Base-by-base conservation (phyloP, 1,284 basidiomycete species). In the Grifola frondosa region DNA sequence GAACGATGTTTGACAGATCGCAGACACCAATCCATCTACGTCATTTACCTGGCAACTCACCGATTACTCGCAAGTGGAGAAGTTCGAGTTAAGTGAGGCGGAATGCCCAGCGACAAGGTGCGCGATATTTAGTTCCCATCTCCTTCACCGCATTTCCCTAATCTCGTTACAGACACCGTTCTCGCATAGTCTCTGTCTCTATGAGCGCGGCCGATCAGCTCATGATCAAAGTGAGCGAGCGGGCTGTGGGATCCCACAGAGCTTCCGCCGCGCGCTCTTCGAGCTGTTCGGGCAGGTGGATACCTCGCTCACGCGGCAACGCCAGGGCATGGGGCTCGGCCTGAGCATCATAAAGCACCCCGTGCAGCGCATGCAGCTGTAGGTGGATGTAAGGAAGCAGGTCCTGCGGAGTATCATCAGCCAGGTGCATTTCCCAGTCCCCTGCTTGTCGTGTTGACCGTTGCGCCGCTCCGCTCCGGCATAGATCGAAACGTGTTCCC, bases 31-130 rank as follows among this genome's bases (percentile, higher is more conserved):
- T 59, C 91, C 91, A 2, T 74, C 84, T 1, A 68, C 64, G 0
- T 81, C 81, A 11, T 75, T 88, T 42, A 87, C 88, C 0, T 88
- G 88, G 2, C 89, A 94, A 60, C 80, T 88, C 46, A 81, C 84
- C 4, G 95, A 97, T 63, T 77, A 89, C 4, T 84, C 84, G 1
- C 80, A 88, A 64, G 93, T 97, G 1, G 83, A 97, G 28, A 97
- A 97, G 64, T 98, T 95, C 57, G 94, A 97, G 68, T 68, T 98
- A 45, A 87, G 83, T 9, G 77, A 85, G 10, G 81, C 81, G 19
- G 91, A 88, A 98, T 62, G 90, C 84, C 15, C 71, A 81, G 59
- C 69, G 93, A 53, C 69, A 74, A 64, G 92, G 92, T 92, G 50
- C 9, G 65, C n/a, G n/a, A n/a, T 46, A 22, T 12, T 24, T n/a